These are phyloP conservation scores for Brassica juncea DNA, from an alignment of 345 rosid species.

Conservation along the genomic window DNA sequence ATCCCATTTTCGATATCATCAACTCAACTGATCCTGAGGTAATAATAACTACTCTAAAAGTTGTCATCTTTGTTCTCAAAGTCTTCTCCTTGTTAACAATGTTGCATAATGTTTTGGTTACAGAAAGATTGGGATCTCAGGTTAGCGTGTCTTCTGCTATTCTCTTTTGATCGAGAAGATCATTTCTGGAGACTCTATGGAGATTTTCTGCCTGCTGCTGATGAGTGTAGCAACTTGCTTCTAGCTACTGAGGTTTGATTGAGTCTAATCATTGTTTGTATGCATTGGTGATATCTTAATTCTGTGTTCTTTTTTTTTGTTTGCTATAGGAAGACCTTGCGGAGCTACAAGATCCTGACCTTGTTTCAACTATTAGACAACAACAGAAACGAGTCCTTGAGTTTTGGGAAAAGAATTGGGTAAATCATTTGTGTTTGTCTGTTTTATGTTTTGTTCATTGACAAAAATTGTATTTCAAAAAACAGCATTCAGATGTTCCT, in stretches of 20 bases:
- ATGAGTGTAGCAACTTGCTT: conserved; percentile 90
- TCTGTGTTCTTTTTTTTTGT: background rate
- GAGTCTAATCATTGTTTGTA: background rate
- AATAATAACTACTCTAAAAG: conserved; percentile 28
- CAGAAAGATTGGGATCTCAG: conserved; percentile 98
- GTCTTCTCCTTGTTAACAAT: background rate
- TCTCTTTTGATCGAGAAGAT: conserved; percentile 70
- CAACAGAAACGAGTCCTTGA: conserved; percentile 59
- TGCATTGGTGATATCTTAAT: conserved; percentile 12
- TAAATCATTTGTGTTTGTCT: conserved; percentile 15
- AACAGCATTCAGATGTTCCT: conserved; percentile 78
- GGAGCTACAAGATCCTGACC: conserved; percentile 83
- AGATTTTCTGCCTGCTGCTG: conserved; percentile 81
- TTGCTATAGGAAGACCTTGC: conserved; percentile 66
- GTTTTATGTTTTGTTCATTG: background rate
- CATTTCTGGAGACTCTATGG: conserved; percentile 92
- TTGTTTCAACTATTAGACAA: conserved; percentile 73
- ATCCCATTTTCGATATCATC: conserved; percentile 89
- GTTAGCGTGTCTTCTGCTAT: conserved; percentile 85
- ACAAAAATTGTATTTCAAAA: conserved; percentile 7
- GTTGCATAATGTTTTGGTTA: conserved; percentile 10
- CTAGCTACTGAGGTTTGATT: conserved; percentile 80
- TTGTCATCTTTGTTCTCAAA: conserved; percentile 18
- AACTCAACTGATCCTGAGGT: conserved; percentile 91
- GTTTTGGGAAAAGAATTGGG: conserved; percentile 96